Conservation (phyloP, 495 filamentous ascomycete genomes). For the Penicillium macrosclerotiorum region DNA sequence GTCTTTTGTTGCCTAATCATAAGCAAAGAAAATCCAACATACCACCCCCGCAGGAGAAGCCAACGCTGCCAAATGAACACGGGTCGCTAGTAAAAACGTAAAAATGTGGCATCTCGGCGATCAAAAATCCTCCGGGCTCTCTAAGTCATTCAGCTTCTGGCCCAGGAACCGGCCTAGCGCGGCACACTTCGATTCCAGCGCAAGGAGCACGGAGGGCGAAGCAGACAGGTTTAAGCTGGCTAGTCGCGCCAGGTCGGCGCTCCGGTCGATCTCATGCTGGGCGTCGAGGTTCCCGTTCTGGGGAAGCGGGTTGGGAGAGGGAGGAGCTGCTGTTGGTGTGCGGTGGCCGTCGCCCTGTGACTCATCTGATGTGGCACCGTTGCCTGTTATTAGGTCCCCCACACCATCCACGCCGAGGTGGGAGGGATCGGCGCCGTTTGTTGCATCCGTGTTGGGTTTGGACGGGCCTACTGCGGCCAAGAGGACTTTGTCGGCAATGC, state of each 20-base stretch:
- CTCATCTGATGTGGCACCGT: slow-evolving; percentile 16
- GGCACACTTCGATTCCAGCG: slow-evolving; percentile 47
- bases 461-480: slow-evolving; percentile 45
- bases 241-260: slow-evolving; percentile 39
- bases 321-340: slow-evolving; percentile 6
- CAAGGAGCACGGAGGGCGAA: slow-evolving; percentile 40
- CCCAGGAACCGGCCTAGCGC: slow-evolving; percentile 42
- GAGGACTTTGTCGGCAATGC: slow-evolving; percentile 45
- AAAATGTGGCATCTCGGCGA: neutral
- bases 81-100: neutral
- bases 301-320: slow-evolving; percentile 10
- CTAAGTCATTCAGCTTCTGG: slow-evolving; percentile 42
- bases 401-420: neutral
- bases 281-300: slow-evolving; percentile 30
- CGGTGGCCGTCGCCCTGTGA: slow-evolving; percentile 14
- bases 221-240: slow-evolving; percentile 43
- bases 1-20: neutral
- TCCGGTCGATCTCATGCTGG: slow-evolving; percentile 45
- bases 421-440: slow-evolving; percentile 13
- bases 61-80: neutral
- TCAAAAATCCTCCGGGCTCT: slow-evolving; percentile 48
- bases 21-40: neutral
- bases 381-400: slow-evolving; percentile 7
- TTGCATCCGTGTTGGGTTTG: slow-evolving; percentile 23
- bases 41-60: neutral